A percentile compares a stretch with the other conserved stretches of the same genome.
These are phyloP conservation scores for Petasospora fabianii DNA, from an alignment of 1,139 yeast species.

Conservation along the genomic window DNA sequence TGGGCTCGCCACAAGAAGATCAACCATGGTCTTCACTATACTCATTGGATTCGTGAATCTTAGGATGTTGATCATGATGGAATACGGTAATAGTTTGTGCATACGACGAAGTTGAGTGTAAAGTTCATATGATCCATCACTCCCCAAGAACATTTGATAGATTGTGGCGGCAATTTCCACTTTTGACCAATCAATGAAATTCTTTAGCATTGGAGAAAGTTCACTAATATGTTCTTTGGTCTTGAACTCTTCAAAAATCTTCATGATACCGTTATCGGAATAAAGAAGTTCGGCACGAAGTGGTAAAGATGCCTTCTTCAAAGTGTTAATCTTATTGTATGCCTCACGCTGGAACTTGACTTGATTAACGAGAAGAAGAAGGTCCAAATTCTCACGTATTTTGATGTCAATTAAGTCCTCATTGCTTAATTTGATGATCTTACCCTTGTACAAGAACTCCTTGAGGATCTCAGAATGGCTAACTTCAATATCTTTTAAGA, in stretches of 20 bases:
- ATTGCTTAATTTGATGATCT: constrained; percentile 33
- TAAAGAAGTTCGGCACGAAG: constrained; percentile 31
- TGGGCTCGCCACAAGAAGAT: constrained; percentile 75
- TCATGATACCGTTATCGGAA: constrained; percentile 31
- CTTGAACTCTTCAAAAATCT: constrained; percentile 49
- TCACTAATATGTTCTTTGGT: constrained; percentile 48
- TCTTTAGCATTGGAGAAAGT: constrained; percentile 62
- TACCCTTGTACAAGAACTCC: constrained; percentile 46
- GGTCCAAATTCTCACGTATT: constrained; percentile 57
- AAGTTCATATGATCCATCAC: constrained; percentile 73
- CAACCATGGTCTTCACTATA: constrained; percentile 72
- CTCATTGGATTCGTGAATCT: constrained; percentile 83
- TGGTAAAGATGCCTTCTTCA: constrained; percentile 33
- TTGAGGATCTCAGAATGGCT: constrained; percentile 48
- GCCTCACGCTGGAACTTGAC: constrained; percentile 71
- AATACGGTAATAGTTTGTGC: constrained; percentile 75
- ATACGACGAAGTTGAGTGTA: constrained; percentile 63
- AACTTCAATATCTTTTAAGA: constrained; percentile 54
- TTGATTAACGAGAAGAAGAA: constrained; percentile 59
- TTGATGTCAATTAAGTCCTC: constrained; percentile 53
- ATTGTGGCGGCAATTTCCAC: constrained; percentile 81
- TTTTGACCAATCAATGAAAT: constrained; percentile 77
- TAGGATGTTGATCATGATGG: constrained; percentile 67
- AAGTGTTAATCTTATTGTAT: constrained; percentile 29
- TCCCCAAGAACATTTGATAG: constrained; percentile 74